phyloP scores from a whole-genome alignment of 2,329 filamentous ascomycete species.

The Cryoendolithus antarcticus region DNA sequence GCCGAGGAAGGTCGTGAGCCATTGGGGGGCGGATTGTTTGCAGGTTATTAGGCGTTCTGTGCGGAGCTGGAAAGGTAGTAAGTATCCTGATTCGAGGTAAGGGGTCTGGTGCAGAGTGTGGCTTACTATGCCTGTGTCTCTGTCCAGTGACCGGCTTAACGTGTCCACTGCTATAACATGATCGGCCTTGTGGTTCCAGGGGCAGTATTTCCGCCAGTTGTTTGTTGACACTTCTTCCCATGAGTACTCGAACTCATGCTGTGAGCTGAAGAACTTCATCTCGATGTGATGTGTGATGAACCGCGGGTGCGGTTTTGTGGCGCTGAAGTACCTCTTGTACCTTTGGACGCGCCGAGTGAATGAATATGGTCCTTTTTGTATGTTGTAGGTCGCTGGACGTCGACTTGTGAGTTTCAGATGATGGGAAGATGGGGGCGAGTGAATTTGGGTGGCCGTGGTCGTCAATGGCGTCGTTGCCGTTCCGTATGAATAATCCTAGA shows the following conservation, averaged over 20 bases:
- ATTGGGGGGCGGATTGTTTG: constrained; percentile 58
- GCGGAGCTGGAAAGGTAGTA: constrained; percentile 46
- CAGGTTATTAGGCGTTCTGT: constrained; percentile 58
- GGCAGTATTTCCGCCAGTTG: constrained; percentile 98
- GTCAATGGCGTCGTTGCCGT: no score
- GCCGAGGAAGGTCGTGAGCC: constrained; percentile 70
- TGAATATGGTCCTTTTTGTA: no score
- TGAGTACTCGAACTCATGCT: constrained; percentile 87
- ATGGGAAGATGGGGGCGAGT: no score
- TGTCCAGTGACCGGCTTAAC: constrained; percentile 57
- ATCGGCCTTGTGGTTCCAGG: constrained; percentile 95
- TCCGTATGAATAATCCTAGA: no score
- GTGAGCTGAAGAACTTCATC: constrained; percentile 97
- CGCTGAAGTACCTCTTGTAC: no score
- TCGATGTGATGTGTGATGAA: no score
- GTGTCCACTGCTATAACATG: constrained; percentile 96
- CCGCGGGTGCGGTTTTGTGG: no score
- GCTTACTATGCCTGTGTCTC: constrained; percentile 46
- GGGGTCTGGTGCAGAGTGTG: no score
- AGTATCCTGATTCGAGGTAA: constrained; percentile 5
- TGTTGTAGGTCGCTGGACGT: no score
- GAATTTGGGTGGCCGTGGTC: no score
- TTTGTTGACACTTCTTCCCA: constrained; percentile 96
- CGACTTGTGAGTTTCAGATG: no score
- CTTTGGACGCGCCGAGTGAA: no score